Percentiles rank a stretch among this genome's conserved stretches.
phyloP scores from a whole-genome alignment of 768 basidiomycete species.

The Suillus variegatus region DNA sequence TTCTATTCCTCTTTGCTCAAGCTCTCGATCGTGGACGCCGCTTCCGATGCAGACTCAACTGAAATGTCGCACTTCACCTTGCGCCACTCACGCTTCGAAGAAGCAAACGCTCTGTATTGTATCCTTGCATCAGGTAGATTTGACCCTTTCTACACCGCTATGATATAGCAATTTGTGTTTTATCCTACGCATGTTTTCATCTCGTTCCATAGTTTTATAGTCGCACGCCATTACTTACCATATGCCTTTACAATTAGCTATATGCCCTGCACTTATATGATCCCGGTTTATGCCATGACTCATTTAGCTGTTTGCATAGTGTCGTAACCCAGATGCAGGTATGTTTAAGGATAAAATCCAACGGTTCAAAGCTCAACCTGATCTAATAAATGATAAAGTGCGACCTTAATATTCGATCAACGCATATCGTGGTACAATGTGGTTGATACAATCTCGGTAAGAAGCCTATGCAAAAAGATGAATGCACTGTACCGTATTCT shows the following conservation, averaged over 20 bases:
- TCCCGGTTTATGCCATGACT: not conserved
- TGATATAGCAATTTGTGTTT: conserved; percentile 9
- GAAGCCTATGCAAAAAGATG: not conserved
- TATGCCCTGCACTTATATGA: conserved; percentile 2
- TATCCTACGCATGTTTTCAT: conserved; percentile 12
- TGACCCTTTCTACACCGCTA: conserved; percentile 15
- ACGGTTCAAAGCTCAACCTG: not conserved
- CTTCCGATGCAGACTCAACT: conserved; percentile 65
- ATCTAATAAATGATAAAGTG: not conserved
- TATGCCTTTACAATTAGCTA: conserved; percentile 4
- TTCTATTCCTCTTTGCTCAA: conserved; percentile 76
- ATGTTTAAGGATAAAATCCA: not conserved
- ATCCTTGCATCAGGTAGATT: conserved; percentile 48
- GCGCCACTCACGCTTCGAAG: conserved; percentile 70
- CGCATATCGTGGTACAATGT: not conserved
- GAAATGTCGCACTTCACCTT: conserved; percentile 82
- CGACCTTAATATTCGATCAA: not conserved
- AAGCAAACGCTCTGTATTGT: conserved; percentile 74
- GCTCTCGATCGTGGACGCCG: conserved; percentile 60
- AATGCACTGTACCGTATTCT: not conserved
- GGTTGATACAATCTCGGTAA: not conserved
- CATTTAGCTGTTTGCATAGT: not conserved
- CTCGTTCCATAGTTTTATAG: conserved; percentile 5
- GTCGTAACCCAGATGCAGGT: not conserved
- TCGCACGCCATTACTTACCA: not conserved